A percentile compares a stretch with the other conserved stretches of the same genome.
Evolutionary conservation across 2,329 filamentous ascomycete species (phyloP).

Genomic region (Meredithiella fracta): DNA sequence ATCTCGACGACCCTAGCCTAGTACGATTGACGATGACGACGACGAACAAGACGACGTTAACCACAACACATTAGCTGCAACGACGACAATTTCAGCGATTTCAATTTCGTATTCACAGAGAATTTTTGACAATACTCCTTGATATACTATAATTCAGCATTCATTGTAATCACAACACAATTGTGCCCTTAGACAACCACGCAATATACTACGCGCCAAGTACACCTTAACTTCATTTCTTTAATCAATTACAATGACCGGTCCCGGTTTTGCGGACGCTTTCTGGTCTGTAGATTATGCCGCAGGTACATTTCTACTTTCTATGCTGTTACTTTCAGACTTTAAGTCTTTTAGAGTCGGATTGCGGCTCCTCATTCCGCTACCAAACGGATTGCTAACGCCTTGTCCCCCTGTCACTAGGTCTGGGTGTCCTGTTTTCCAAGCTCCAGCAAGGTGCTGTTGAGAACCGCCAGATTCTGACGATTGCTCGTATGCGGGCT

Average conservation of each 20-base stretch:
- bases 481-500: conserved; percentile 80
- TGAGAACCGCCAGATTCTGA: conserved; percentile 88
- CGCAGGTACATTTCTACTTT: conserved; percentile 45
- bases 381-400: no score
- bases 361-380: no score
- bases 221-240: not conserved
- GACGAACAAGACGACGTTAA: not conserved
- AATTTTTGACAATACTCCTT: not conserved
- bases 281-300: conserved; percentile 99
- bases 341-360: not conserved
- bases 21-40: conserved; percentile 1
- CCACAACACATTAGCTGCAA: not conserved
- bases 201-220: not conserved
- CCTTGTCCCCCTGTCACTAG: conserved; percentile 22
- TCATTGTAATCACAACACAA: no score
- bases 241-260: conserved; percentile 35
- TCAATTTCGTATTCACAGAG: not conserved
- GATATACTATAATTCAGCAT: no score
- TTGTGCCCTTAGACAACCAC: no score
- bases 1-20: not conserved
- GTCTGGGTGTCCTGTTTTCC: conserved; percentile 81
- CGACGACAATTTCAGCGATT: not conserved
- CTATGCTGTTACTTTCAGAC: not conserved
- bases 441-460: conserved; percentile 94
- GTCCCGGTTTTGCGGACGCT: conserved; percentile 73